Base-by-base conservation (phyloP, 139 green algal species). In the Chlamydomonas sp. region DNA sequence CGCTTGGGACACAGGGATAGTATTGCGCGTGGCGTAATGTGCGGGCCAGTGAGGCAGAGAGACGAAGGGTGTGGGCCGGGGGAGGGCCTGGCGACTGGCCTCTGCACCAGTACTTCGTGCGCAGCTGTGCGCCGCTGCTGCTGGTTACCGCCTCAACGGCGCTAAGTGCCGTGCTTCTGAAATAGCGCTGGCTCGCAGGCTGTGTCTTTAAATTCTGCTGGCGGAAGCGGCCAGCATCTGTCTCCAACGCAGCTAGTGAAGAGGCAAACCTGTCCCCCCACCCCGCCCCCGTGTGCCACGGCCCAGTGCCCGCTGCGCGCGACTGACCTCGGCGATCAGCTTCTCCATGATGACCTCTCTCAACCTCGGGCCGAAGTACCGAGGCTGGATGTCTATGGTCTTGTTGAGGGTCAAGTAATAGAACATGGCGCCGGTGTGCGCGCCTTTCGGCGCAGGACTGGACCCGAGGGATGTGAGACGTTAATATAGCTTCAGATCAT, bases 311-410 rank as follows among this genome's bases (percentile, higher is more conserved):
- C 61, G 16, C 17, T 12, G 58, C 1, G 16, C 16, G 69, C 57
- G 2, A 8, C 76, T 17, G 76, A 95, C 94, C 89, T 96, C 93
- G 5, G 89, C 79, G 4, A 86, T 82, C 7, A 97, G 88, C 81
- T 96, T 94, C 2, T 90, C n/a, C 3, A 86, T 61, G 31, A 97
- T 89, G 7, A 88, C 94, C 59, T 97, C 87, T 12, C 78, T 79
- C 60, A 96, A 78, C 67, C 94, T 91, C 9, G 90, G 78, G 0
- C 97, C 97, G 73, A 99, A 97, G 78, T 94, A 93, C 57, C 89
- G 87, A 0, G 97, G 97, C 16, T 96, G 94, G 2, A 99, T 85
- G 63, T 97, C 95, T 12, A 99, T 84, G 66, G 95, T 92, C 86
- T 95, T 94, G 15, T 88, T 77, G 57, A 99, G 88, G 0, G 86